Evolutionary conservation across 495 filamentous ascomycete genomes (phyloP).

Genomic region (Amniculicola lignicola): DNA sequence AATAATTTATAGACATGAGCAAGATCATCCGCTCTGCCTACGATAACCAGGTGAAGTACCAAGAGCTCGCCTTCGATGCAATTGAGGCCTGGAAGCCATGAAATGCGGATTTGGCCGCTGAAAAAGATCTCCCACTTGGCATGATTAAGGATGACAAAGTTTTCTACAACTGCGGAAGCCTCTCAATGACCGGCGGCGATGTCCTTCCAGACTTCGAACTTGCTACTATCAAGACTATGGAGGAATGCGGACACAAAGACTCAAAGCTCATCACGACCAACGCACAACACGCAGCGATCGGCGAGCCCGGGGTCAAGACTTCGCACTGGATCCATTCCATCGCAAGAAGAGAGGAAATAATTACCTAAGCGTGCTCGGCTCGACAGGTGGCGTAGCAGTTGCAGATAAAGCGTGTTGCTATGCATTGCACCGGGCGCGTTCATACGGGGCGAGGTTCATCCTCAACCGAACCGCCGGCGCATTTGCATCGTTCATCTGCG

Average conservation of each 20-base stretch:
- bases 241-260: slow-evolving; percentile 36
- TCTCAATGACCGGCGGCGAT: slow-evolving; percentile 29
- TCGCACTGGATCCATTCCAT: slow-evolving; percentile 24
- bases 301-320: slow-evolving; percentile 34
- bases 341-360: slow-evolving; percentile 6
- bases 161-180: slow-evolving; percentile 41
- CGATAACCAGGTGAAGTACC: slow-evolving; percentile 34
- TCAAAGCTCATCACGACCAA: slow-evolving; percentile 39
- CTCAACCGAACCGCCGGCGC: neutral
- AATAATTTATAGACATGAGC: too few species aligned
- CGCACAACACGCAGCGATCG: slow-evolving; percentile 36
- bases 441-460: neutral
- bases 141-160: slow-evolving; percentile 38
- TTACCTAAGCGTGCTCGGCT: slow-evolving; percentile 41
- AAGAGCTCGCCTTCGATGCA: slow-evolving; percentile 45
- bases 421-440: slow-evolving; percentile 42
- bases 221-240: slow-evolving; percentile 40
- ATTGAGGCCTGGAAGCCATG: slow-evolving; percentile 44
- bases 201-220: slow-evolving; percentile 41
- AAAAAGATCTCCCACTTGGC: slow-evolving; percentile 37
- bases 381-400: slow-evolving; percentile 42
- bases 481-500: neutral
- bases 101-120: slow-evolving; percentile 41
- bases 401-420: slow-evolving; percentile 48
- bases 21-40: slow-evolving; percentile 2